phyloP scores from a whole-genome alignment of 1,284 basidiomycete genomes.

The Hypsizygus ulmarius region DNA sequence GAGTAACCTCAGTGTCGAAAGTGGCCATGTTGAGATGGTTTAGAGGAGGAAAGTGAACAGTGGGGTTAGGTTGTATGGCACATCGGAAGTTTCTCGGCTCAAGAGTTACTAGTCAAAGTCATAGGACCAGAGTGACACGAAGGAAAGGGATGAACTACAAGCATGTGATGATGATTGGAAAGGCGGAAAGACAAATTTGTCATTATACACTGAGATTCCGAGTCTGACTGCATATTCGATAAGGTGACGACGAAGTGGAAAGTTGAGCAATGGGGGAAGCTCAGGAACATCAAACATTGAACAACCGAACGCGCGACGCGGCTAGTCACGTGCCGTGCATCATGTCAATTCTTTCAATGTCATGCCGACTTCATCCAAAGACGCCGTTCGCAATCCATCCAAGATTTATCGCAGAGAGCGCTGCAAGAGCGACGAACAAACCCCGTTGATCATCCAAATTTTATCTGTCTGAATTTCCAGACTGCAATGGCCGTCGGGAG shows the following conservation, averaged over 20 bases:
- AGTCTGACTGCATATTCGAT: no score
- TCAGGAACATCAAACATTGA: no score
- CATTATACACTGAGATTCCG: no score
- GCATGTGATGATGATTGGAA: no score
- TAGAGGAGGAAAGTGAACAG: neutral
- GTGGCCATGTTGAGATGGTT: conserved; percentile 14
- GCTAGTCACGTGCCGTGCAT: conserved; percentile 18
- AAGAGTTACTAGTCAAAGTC: neutral
- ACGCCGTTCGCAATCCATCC: conserved; percentile 28
- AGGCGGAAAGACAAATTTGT: no score
- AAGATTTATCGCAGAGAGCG: conserved; percentile 14
- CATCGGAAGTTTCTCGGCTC: no score
- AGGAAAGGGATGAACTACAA: no score
- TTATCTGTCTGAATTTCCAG: conserved; percentile 8
- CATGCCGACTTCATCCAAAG: conserved; percentile 24
- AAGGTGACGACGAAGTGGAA: no score
- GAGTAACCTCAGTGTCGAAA: conserved; percentile 37
- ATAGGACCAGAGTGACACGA: neutral
- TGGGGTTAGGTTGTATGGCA: neutral
- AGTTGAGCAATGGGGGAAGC: no score
- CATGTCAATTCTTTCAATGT: neutral
- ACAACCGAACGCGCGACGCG: conserved; percentile 15
- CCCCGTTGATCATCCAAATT: conserved; percentile 3
- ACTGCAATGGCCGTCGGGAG: conserved; percentile 16
- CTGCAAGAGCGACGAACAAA: conserved; percentile 15